Evolutionary conservation across 2,329 filamentous ascomycete genomes (phyloP), one percentile per base, ranked within the genome.

Genomic region (Diaporthe citri): DNA sequence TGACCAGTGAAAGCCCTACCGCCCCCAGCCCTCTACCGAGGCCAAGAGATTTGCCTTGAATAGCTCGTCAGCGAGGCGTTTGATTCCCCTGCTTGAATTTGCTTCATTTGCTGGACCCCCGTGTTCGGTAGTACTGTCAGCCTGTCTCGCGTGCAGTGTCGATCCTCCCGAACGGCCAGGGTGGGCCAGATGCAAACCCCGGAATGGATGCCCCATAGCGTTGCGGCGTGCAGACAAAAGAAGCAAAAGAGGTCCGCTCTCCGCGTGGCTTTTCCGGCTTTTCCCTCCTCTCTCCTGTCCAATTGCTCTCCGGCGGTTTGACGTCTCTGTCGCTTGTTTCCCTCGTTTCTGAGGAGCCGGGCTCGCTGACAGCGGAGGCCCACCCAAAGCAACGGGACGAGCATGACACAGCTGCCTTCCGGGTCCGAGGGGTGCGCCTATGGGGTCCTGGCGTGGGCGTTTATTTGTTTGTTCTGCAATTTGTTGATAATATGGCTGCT

Each of bases 401-500:
- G 41, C n/a, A 76, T 76, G 75, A 55, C 62, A 70, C 75, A 76
- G 34, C 4, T 76, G 46, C 75, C 75, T 31, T 28, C 70, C 4
- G 73, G 75, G 62, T 70, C 75, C 43, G 69, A 72, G 39, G 73
- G 70, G n/a, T 36, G 48, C 17, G 70, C 70, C 10, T 62, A 48
- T 3, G 75, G 73, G 12, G 75, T 76, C 46, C n/a, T 75, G 9
- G 36, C 59, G 0, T 76, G 62, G 62, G 64, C 73, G 1, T 39
- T 70, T 15, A 2, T 51, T 28, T 76, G 75, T n/a, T 31, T 72
- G 0, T 36, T 72, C 15, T 34, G 48, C 41, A 75, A 76, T 25
- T 51, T 62, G 41, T 46, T 76, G n/a, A 55, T 76, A 10, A 34
- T 73, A 64, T 75, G 75, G 73, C 62, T 76, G 55, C 75, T 76